Evolutionary conservation across 179 eudicot species (phyloP), one percentile per base, ranked within the genome.

Genomic region (Pouteria campechiana): DNA sequence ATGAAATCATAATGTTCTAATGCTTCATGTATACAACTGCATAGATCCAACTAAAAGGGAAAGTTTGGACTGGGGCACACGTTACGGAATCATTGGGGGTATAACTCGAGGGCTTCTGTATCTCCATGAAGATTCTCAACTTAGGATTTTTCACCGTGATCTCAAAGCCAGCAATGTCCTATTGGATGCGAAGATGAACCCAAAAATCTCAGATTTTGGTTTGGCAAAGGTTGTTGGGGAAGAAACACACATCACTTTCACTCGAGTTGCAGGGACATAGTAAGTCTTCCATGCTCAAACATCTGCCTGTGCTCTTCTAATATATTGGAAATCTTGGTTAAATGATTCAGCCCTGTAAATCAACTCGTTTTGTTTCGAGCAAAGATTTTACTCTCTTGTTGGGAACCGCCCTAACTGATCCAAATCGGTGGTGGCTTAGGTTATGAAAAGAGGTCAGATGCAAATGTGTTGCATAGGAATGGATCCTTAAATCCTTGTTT

Each of bases 191-290:
- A 42, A 50, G 8, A 48, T 58, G 64, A 41, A 58, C 20, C 56
- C 64, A 1, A 58, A 49, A 37, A 59, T 59, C 34, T 38, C 64
- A 43, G 64, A 59, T 51, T 59, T 59, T 22, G 64, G 64, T 3
- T 50, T 51, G 57, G 64, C 64, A 44, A 50, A 46, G 31, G 44
- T 59, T 25, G 32, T 59, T 22, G 30, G n/a, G 1, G 52, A 14
- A 22, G 57, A 50, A 45, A 38, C 57, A 23, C 46, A 50, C n/a
- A 57, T 24, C 20, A 35, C 9, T 10, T 42, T 57, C 12, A 44
- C 25, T 33, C 27, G 40, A 14, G 44, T 49, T n/a, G 54, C 24
- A 14, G 54, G 54, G 23, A 58, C 63, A 39, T 41, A 41, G 63
- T 58, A 23, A 32, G 27, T 58, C 21, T 17, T 28, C 1, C 6